Conservation (phyloP, 2,329 filamentous ascomycete species). For the Teratosphaeria pseudoeucalypti region DNA sequence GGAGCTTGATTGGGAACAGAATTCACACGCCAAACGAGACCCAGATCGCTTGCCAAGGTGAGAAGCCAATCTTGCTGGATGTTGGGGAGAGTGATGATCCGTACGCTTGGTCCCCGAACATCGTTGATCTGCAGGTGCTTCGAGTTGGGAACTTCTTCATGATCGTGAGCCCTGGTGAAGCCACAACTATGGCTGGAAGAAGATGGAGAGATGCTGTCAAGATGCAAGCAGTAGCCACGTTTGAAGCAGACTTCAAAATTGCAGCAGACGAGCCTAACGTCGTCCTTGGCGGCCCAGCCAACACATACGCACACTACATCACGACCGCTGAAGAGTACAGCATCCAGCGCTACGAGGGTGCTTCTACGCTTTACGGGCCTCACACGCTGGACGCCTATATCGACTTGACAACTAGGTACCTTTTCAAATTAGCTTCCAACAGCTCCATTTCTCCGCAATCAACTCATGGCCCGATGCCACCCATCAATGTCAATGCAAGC, state of each 20-base stretch:
- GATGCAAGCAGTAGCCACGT: slow-evolving; percentile 31
- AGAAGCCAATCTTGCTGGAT: slow-evolving; percentile 79
- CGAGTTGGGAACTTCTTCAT: slow-evolving; percentile 78
- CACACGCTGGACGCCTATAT: slow-evolving; percentile 79
- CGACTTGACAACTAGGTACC: slow-evolving; percentile 66
- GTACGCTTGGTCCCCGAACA: slow-evolving; percentile 82
- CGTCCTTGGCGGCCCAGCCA: slow-evolving; percentile 78
- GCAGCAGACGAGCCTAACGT: slow-evolving; percentile 55
- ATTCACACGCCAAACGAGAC: slow-evolving; percentile 59
- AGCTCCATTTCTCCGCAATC: slow-evolving; percentile 15
- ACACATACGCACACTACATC: slow-evolving; percentile 80
- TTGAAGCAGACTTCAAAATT: slow-evolving; percentile 22
- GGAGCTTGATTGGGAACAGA: slow-evolving; percentile 63
- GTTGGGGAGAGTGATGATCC: slow-evolving; percentile 70
- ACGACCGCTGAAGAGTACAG: slow-evolving; percentile 69
- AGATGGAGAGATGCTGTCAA: slow-evolving; percentile 69
- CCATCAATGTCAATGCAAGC: slow-evolving; percentile 66
- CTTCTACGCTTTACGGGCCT: slow-evolving; percentile 76
- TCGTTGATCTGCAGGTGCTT: slow-evolving; percentile 78
- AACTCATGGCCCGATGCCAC: slow-evolving; percentile 51
- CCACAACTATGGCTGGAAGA: slow-evolving; percentile 83
- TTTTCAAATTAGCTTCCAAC: slow-evolving; percentile 27
- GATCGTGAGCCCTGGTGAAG: slow-evolving; percentile 59
- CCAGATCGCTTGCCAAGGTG: slow-evolving; percentile 65
- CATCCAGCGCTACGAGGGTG: slow-evolving; percentile 89